These are phyloP conservation scores for Neurospora sp. DNA, from an alignment of 495 filamentous ascomycete genomes.

Conservation along the genomic window DNA sequence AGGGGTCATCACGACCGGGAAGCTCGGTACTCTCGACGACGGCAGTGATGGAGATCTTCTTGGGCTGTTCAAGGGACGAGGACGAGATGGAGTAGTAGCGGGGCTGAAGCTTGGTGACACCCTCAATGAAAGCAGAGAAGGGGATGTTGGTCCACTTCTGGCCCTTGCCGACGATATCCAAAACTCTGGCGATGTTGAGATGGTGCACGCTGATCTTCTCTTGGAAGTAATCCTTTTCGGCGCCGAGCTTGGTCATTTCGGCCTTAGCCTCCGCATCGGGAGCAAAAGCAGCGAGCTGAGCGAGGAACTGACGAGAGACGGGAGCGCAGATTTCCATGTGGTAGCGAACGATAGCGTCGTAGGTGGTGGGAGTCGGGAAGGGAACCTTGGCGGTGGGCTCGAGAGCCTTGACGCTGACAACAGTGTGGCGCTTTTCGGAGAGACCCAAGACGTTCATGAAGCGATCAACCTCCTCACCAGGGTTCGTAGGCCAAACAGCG, in stretches of 20 bases:
- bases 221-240: constrained; percentile 94
- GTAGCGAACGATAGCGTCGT: constrained; percentile 87
- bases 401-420: constrained; percentile 83
- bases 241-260: constrained; percentile 79
- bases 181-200: constrained; percentile 81
- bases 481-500: constrained; percentile 94
- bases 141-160: constrained; percentile 74
- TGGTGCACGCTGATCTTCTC: constrained; percentile 72
- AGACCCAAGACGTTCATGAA: constrained; percentile 76
- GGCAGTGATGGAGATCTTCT: constrained; percentile 88
- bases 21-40: constrained; percentile 78
- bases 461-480: constrained; percentile 83
- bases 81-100: constrained; percentile 99
- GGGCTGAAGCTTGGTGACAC: constrained; percentile 86
- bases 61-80: constrained; percentile 85
- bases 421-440: constrained; percentile 62
- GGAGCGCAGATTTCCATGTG: constrained; percentile 95
- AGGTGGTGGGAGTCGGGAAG: constrained; percentile 95
- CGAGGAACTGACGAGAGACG: constrained; percentile 91
- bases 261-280: constrained; percentile 74
- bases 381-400: constrained; percentile 96
- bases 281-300: constrained; percentile 78
- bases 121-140: constrained; percentile 92
- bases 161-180: constrained; percentile 60
- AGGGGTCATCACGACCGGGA: constrained; percentile 66